Conservation (phyloP, 495 filamentous ascomycete species). For the Xylaria sp. region DNA sequence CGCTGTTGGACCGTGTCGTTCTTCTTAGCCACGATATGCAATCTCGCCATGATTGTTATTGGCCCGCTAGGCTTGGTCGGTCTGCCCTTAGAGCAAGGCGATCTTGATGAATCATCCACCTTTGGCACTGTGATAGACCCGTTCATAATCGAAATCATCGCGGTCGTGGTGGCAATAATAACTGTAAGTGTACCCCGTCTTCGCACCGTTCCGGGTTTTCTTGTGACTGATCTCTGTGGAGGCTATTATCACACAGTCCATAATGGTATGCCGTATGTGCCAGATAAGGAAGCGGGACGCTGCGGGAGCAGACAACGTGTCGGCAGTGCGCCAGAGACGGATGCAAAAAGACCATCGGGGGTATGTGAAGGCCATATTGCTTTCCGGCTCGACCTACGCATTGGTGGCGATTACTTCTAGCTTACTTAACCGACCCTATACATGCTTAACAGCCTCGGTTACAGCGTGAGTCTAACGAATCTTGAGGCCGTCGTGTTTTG, state of each 20-base stretch:
- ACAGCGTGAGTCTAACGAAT: not conserved
- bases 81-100: not conserved
- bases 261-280: too few relatives aligned
- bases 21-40: not conserved
- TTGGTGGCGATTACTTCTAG: not conserved
- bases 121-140: not conserved
- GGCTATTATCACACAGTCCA: not conserved
- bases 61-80: not conserved
- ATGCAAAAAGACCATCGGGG: not conserved
- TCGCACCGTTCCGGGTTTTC: not conserved
- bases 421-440: not conserved
- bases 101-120: not conserved
- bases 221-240: not conserved
- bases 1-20: not conserved
- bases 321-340: not conserved
- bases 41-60: not conserved
- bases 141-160: not conserved
- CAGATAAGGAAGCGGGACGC: too few relatives aligned
- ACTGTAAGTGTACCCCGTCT: not conserved
- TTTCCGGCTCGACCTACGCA: not conserved
- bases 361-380: not conserved
- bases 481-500: not conserved
- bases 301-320: not conserved
- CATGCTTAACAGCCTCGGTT: not conserved
- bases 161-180: not conserved